A percentile compares a stretch with the other conserved stretches of the same genome.
These are phyloP conservation scores for Solanum habrochaites DNA, from an alignment of 257 asterid genomes.

Conservation along the genomic window DNA sequence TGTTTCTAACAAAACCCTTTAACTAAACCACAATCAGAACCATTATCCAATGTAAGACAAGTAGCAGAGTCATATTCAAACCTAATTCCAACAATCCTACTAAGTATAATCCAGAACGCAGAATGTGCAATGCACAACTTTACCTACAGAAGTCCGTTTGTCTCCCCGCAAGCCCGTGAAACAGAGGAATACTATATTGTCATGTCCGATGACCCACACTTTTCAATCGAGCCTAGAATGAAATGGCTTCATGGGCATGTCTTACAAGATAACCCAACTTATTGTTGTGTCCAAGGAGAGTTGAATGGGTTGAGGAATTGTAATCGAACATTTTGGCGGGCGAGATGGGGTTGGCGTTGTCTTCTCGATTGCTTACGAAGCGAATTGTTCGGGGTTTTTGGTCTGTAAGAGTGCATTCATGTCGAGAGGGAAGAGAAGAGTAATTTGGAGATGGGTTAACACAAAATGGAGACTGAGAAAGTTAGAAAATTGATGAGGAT, in stretches of 20 bases:
- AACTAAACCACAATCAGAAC: conserved; percentile 29
- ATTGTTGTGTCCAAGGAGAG: conserved; percentile 71
- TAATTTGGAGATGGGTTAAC: conserved; percentile 16
- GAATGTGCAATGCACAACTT: conserved; percentile 55
- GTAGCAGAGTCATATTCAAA: conserved; percentile 65
- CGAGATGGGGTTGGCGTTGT: conserved; percentile 42
- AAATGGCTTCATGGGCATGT: conserved; percentile 60
- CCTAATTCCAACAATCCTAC: conserved; percentile 58
- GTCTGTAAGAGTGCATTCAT: not conserved
- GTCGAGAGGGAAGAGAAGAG: conserved; percentile 5
- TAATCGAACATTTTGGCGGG: conserved; percentile 78
- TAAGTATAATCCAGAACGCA: conserved; percentile 44
- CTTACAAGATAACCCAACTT: conserved; percentile 73
- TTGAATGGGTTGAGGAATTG: conserved; percentile 76
- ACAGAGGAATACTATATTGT: conserved; percentile 71
- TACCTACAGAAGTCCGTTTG: conserved; percentile 50
- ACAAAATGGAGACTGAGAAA: too few species aligned
- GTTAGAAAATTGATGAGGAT: too few species aligned
- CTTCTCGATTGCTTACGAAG: conserved; percentile 56
- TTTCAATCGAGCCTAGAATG: conserved; percentile 46
- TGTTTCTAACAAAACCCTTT: conserved; percentile 37
- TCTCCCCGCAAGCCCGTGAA: conserved; percentile 73
- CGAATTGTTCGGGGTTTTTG: conserved; percentile 57
- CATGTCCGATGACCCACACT: conserved; percentile 19
- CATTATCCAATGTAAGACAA: conserved; percentile 21